Evolutionary conservation across 225 moss, liverwort and hornwort genomes (phyloP), one percentile per base, ranked within the genome.

Genomic region (Neckera pumila): DNA sequence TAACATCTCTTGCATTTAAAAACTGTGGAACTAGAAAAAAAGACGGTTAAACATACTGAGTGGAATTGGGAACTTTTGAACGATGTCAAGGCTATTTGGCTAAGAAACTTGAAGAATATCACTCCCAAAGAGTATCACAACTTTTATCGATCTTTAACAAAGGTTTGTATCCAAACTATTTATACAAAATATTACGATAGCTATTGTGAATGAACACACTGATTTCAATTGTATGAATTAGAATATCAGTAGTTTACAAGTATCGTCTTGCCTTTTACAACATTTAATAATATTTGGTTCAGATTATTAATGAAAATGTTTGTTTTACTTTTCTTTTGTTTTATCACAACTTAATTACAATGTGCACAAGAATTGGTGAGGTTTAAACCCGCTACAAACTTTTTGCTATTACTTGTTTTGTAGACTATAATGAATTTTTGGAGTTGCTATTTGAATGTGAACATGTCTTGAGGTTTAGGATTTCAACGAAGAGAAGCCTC

Each of bases 31-130:
- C 1, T 73, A 45, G 73, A 73, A 30, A 30, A 73, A 30, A 45
- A 45, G 30, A 45, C 3, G 1, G 0, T 30, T 11, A 73, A 73
- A 45, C 11, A 1, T 18, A 30, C 17, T 73, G 45, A 93, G 71
- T 91, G 93, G 89, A 89, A 93, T 76, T 98, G 97, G 97, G 93
- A 97, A 91, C 90, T 93, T 77, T 57, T 98, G 87, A 97, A 98
- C 60, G 76, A 96, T 54, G 89, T 95, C 43, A 98, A 96, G 88
- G 95, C 95, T 80, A 88, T 98, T 83, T 98, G 98, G 96, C 93
- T 98, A 57, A 92, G 94, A 88, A 95, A 92, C 85, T 87, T 92
- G 1, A 98, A 98, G 86, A 94, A 96, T 34, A 90, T 96, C 43
- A 94, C 95, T 71, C 67, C 85, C 1, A 89, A 95, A 40, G 97